A percentile compares a stretch with the other conserved stretches of the same genome.
Conservation (phyloP, 2,329 filamentous ascomycete species). For the Tolypocladium endophyticum region DNA sequence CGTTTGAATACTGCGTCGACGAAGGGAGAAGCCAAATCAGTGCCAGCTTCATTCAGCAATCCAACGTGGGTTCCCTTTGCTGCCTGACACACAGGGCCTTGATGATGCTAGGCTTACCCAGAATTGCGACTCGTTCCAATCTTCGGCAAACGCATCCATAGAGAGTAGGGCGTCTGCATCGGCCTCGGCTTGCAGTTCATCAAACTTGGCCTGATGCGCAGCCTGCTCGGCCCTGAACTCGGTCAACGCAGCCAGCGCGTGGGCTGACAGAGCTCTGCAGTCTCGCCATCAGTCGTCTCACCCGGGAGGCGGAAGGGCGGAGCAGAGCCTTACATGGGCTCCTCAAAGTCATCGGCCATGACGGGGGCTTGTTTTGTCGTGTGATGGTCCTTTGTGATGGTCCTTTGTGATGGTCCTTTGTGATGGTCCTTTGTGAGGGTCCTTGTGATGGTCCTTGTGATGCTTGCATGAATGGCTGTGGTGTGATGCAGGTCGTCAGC, state of each 20-base stretch:
- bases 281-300: slow-evolving; percentile 4
- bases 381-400: not conserved
- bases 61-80: not conserved
- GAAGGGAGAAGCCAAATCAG: not conserved
- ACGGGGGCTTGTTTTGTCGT: not conserved
- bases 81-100: not conserved
- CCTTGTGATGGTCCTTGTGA: not conserved
- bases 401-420: too few species aligned
- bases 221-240: slow-evolving; percentile 68
- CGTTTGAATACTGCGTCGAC: slow-evolving; percentile 53
- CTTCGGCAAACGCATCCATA: slow-evolving; percentile 66
- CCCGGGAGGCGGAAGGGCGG: not conserved
- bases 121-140: slow-evolving; percentile 79
- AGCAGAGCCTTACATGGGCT: slow-evolving; percentile 31
- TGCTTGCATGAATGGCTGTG: too few species aligned
- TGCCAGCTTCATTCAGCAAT: not conserved
- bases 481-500: not conserved
- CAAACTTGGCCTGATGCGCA: slow-evolving; percentile 53
- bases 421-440: too few species aligned
- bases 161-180: slow-evolving; percentile 39
- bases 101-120: slow-evolving; percentile 50
- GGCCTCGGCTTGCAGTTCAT: slow-evolving; percentile 52
- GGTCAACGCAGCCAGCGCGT: slow-evolving; percentile 57
- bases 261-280: slow-evolving; percentile 45
- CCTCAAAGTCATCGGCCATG: slow-evolving; percentile 30